Conservation (phyloP, 352 stramenopile genomes). For the Phytophthora ramorum region DNA sequence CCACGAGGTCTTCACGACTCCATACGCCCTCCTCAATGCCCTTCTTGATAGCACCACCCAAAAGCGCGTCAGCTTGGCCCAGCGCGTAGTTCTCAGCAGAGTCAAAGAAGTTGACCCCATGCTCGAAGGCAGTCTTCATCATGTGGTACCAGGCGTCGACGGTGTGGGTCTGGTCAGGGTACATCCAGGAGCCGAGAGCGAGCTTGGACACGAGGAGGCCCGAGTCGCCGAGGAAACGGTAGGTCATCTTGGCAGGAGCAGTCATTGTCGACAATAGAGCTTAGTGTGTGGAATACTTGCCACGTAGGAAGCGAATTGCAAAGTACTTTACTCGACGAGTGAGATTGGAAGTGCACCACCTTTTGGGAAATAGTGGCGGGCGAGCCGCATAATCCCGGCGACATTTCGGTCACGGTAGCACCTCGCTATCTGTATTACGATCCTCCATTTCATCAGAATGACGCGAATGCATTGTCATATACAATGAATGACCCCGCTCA, state of each 20-base stretch:
- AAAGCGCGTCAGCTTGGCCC: slow-evolving; percentile 27
- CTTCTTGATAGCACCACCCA: slow-evolving; percentile 52
- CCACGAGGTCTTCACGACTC: slow-evolving; percentile 58
- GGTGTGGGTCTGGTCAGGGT: slow-evolving; percentile 29
- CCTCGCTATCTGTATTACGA: too few species aligned
- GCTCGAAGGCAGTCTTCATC: slow-evolving; percentile 24
- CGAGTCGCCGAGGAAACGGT: slow-evolving; percentile 52
- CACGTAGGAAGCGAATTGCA: too few species aligned
- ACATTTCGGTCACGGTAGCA: too few species aligned
- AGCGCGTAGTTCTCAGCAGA: slow-evolving; percentile 25
- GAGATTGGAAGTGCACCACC: too few species aligned
- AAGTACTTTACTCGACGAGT: too few species aligned
- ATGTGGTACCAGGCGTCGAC: slow-evolving; percentile 30
- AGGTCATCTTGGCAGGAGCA: slow-evolving; percentile 39
- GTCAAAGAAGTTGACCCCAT: slow-evolving; percentile 29
- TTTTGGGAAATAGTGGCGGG: too few species aligned
- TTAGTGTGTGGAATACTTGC: too few species aligned
- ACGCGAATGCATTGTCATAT: too few species aligned
- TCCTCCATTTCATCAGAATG: too few species aligned
- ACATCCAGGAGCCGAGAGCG: slow-evolving; percentile 48
- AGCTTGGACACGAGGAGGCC: slow-evolving; percentile 55
- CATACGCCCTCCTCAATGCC: slow-evolving; percentile 41
- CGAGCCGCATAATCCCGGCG: too few species aligned
- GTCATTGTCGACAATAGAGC: too few species aligned
- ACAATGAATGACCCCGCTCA: too few species aligned